A percentile compares a stretch with the other conserved stretches of the same genome.
phyloP scores from a whole-genome alignment of 345 rosid genomes.

The Ceriops zippeliana region DNA sequence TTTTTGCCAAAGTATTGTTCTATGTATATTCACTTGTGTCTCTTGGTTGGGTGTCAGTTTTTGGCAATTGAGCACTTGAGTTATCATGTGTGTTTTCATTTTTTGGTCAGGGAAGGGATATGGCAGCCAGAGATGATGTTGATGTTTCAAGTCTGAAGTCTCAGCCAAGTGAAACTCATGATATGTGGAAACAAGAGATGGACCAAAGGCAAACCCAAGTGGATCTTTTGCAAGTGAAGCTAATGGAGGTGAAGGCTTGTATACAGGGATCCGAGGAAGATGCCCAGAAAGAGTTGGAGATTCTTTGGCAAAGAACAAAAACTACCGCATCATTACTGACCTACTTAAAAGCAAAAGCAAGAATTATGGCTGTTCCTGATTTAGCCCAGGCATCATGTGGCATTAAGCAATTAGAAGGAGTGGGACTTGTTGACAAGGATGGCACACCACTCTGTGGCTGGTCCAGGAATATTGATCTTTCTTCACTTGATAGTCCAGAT shows the following conservation, averaged over 20 bases:
- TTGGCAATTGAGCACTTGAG: not conserved
- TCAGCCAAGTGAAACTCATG: constrained; percentile 38
- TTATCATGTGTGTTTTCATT: not conserved
- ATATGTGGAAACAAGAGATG: constrained; percentile 57
- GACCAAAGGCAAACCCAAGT: constrained; percentile 45
- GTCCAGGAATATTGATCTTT: constrained; percentile 48
- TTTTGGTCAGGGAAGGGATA: constrained; percentile 29
- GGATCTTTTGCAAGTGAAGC: constrained; percentile 59
- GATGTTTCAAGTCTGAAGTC: constrained; percentile 38
- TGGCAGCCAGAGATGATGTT: constrained; percentile 58
- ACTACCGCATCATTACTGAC: constrained; percentile 49
- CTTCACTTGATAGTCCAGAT: constrained; percentile 41
- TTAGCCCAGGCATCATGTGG: constrained; percentile 56
- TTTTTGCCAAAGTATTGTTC: not conserved
- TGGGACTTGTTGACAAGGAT: constrained; percentile 52
- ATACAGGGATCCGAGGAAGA: constrained; percentile 60
- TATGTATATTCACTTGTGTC: not conserved
- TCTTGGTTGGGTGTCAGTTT: not conserved
- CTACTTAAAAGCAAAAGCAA: constrained; percentile 70
- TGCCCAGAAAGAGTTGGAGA: constrained; percentile 56
- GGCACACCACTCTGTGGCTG: constrained; percentile 44
- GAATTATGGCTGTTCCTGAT: constrained; percentile 57
- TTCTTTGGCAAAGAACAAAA: constrained; percentile 63
- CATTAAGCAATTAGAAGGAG: constrained; percentile 48
- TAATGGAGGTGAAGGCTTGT: constrained; percentile 57